Conservation (phyloP, 352 stramenopile genomes). For the Pythium folliculosum region DNA sequence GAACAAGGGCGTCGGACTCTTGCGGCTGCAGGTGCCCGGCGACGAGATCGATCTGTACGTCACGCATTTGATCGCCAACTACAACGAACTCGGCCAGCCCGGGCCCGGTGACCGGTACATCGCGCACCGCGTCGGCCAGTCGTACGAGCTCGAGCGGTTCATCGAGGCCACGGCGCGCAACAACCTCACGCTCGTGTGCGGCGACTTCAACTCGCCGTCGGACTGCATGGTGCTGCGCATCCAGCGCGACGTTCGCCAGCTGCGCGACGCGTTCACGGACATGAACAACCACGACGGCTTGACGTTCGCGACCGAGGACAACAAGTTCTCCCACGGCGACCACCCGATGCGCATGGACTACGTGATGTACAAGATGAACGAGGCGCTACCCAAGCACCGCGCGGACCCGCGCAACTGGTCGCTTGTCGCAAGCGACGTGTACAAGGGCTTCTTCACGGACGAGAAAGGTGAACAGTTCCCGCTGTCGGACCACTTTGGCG, state of each 20-base stretch:
- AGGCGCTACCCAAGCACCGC: not conserved
- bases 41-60: constrained; percentile 77
- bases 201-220: constrained; percentile 82
- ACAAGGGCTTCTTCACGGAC: constrained; percentile 79
- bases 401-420: constrained; percentile 39
- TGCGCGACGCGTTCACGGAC: constrained; percentile 76
- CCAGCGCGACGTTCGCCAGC: constrained; percentile 44
- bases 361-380: constrained; percentile 65
- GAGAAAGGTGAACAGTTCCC: constrained; percentile 57
- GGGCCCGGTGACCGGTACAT: constrained; percentile 70
- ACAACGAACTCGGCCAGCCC: constrained; percentile 67
- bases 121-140: constrained; percentile 61
- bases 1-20: constrained; percentile 74
- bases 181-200: constrained; percentile 61
- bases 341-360: constrained; percentile 88
- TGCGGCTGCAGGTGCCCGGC: constrained; percentile 58
- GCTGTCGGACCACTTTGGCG: constrained; percentile 80
- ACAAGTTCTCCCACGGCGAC: constrained; percentile 80
- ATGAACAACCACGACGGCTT: constrained; percentile 62
- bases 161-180: constrained; percentile 61
- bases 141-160: constrained; percentile 77
- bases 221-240: constrained; percentile 73
- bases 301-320: constrained; percentile 77
- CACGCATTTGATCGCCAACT: constrained; percentile 80
- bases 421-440: constrained; percentile 62